Conservation (phyloP, 495 filamentous ascomycete genomes). For the Rostrohypoxylon terebratum region DNA sequence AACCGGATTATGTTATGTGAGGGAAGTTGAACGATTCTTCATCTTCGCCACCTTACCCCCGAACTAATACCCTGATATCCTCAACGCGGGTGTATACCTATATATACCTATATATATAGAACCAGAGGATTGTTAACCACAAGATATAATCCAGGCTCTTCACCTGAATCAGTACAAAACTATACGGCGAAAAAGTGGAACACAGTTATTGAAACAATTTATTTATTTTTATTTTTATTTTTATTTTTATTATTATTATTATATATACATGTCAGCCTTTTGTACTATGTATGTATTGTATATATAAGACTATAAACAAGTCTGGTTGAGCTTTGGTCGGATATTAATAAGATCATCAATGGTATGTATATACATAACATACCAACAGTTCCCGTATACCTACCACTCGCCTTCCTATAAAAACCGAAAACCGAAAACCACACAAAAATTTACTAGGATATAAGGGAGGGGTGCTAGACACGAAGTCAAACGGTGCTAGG, state of each 20-base stretch:
- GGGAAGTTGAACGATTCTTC: neutral
- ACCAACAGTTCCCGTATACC: neutral
- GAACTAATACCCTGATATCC: slow-evolving; percentile 13
- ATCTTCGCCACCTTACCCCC: neutral
- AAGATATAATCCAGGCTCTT: slow-evolving; percentile 19
- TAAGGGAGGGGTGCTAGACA: neutral
- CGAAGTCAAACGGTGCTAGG: neutral
- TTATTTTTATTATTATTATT: too few relatives aligned
- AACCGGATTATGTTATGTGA: neutral
- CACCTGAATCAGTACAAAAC: slow-evolving; percentile 12
- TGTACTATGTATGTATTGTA: too few relatives aligned
- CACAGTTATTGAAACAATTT: neutral
- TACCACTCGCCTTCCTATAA: neutral
- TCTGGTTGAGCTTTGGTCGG: slow-evolving; percentile 2
- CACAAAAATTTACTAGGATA: slow-evolving; percentile 8
- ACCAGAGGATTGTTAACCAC: neutral
- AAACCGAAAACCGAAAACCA: neutral
- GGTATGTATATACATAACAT: neutral
- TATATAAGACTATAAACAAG: neutral
- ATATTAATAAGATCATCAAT: neutral
- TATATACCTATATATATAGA: too few relatives aligned
- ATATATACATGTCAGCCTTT: too few relatives aligned
- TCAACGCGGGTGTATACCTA: slow-evolving; percentile 16
- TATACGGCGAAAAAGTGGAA: slow-evolving; percentile 2
- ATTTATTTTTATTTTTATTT: neutral